These are phyloP conservation scores for Phytophthora niederhauseri DNA, from an alignment of 352 stramenopile species.

Conservation along the genomic window DNA sequence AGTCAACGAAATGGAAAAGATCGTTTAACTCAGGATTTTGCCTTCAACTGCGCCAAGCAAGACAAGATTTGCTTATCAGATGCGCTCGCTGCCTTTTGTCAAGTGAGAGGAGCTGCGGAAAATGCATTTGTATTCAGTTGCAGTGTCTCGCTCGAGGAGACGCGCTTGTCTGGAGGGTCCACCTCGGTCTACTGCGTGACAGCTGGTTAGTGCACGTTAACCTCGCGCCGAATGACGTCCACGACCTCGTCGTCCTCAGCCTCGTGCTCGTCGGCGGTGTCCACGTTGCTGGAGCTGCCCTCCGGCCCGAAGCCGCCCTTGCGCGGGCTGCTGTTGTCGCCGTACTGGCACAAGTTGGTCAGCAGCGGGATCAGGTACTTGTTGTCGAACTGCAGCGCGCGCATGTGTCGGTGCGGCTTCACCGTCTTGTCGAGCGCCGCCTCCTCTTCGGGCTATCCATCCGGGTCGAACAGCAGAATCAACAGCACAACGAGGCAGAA, in stretches of 20 bases:
- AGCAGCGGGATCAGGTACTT: conserved; percentile 87
- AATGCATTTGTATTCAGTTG: conserved; percentile 21
- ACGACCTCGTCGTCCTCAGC: conserved; percentile 71
- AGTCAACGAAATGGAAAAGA: too few relatives aligned
- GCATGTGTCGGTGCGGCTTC: conserved; percentile 84
- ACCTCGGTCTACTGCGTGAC: background rate
- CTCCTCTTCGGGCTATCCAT: conserved; percentile 70
- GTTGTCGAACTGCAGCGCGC: conserved; percentile 84
- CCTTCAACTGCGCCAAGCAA: background rate
- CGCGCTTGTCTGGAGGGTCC: background rate
- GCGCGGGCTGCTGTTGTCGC: conserved; percentile 34
- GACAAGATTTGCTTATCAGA: background rate
- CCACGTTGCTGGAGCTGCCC: conserved; percentile 52
- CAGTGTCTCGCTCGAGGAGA: background rate
- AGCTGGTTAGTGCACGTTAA: conserved; percentile 47
- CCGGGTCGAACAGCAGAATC: conserved; percentile 11
- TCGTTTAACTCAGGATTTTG: too few relatives aligned
- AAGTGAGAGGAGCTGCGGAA: conserved; percentile 3
- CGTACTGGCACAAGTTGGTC: conserved; percentile 72
- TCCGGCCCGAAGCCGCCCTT: conserved; percentile 44
- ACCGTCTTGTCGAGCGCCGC: conserved; percentile 76
- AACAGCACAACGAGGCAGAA: conserved; percentile 4
- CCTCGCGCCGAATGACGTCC: conserved; percentile 73
- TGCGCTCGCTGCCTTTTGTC: background rate
- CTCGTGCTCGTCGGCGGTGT: conserved; percentile 40